Percentiles rank a stretch among this genome's conserved stretches.
These are phyloP conservation scores for Leptographium radiaticola DNA, from an alignment of 2,329 filamentous ascomycete genomes.

Conservation along the genomic window DNA sequence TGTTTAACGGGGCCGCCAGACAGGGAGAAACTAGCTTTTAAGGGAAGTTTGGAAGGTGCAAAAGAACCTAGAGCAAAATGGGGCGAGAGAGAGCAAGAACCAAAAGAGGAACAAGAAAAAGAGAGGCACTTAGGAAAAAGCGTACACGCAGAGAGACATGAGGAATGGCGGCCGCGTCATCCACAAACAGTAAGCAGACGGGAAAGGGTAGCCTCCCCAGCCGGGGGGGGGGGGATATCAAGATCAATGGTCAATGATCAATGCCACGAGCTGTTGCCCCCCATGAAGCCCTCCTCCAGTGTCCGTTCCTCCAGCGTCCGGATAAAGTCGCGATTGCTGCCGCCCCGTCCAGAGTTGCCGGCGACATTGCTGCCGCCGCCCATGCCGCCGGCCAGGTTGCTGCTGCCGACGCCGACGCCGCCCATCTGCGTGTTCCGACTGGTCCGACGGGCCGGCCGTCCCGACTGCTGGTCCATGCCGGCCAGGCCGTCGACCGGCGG, in stretches of 20 bases:
- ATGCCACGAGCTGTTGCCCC: conserved; percentile 51
- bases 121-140: neutral
- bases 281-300: conserved; percentile 82
- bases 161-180: neutral
- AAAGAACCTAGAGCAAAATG: neutral
- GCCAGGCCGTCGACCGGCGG: conserved; percentile 75
- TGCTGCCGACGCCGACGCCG: conserved; percentile 12
- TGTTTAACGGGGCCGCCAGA: no score
- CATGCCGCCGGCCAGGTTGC: conserved; percentile 1
- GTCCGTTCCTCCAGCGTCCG: conserved; percentile 89
- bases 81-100: neutral
- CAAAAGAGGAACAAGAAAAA: neutral
- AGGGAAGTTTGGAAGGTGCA: neutral
- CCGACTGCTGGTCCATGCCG: conserved; percentile 43
- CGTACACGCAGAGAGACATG: neutral
- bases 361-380: conserved; percentile 13
- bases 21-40: no score
- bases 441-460: conserved; percentile 55
- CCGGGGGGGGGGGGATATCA: neutral
- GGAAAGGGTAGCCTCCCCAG: neutral
- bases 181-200: neutral
- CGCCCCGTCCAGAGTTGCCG: neutral
- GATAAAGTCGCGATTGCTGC: conserved; percentile 73
- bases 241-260: conserved; percentile 41
- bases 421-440: conserved; percentile 54